phyloP scores from a whole-genome alignment of 108 stramenopile species.

The Cyclotella atomus region DNA sequence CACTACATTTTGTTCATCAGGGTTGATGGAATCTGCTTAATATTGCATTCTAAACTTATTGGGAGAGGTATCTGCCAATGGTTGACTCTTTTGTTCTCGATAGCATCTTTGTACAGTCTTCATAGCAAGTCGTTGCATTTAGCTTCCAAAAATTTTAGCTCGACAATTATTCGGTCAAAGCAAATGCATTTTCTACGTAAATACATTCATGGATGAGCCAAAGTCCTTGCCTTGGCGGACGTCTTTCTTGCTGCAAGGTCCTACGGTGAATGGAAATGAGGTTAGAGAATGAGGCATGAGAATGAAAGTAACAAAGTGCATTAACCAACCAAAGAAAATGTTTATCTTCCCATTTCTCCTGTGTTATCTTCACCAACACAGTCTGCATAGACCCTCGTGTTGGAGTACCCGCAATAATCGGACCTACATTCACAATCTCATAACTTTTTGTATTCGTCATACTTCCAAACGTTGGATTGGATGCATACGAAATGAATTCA shows the following conservation, averaged over 20 bases:
- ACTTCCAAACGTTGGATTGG: slow-evolving; percentile 75
- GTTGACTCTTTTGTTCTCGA: no score
- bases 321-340: slow-evolving; percentile 31
- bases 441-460: slow-evolving; percentile 64
- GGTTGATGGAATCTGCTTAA: no score
- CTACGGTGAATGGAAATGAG: slow-evolving; percentile 25
- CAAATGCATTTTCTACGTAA: slow-evolving; percentile 60
- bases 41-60: no score
- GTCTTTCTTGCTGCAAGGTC: slow-evolving; percentile 78
- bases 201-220: slow-evolving; percentile 85
- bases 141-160: no score
- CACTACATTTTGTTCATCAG: no score
- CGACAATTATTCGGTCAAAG: slow-evolving; percentile 3
- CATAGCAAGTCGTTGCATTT: no score
- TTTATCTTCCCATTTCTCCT: slow-evolving; percentile 23
- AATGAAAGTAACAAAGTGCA: neutral
- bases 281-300: neutral
- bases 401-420: slow-evolving; percentile 58
- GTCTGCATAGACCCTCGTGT: slow-evolving; percentile 82
- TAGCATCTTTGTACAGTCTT: no score
- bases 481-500: slow-evolving; percentile 66
- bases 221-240: slow-evolving; percentile 77
- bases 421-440: slow-evolving; percentile 57
- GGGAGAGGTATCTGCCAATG: no score
- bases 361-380: slow-evolving; percentile 56